A percentile compares a stretch with the other conserved stretches of the same genome.
Evolutionary conservation across 129 eudicot species (phyloP).

Genomic region (Lactuca sativa): DNA sequence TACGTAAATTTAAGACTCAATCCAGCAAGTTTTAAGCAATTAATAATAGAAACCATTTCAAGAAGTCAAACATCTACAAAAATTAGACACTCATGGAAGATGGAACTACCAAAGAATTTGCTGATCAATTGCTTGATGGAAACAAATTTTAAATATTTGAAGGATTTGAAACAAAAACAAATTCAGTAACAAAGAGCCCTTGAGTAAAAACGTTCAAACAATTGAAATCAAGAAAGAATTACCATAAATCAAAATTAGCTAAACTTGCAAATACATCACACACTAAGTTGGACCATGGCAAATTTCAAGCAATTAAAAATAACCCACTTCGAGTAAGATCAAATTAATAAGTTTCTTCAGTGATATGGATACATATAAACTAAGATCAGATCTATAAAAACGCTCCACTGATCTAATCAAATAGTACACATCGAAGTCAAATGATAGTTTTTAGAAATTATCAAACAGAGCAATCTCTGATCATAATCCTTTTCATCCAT

Average conservation of each 20-base stretch:
- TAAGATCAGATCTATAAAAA: conserved; percentile 7
- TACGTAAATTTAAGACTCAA: too few species aligned
- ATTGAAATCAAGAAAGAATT: background rate
- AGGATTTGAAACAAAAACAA: background rate
- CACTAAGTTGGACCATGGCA: background rate
- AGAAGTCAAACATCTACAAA: background rate
- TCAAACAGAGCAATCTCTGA: background rate
- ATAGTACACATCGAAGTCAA: background rate
- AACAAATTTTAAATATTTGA: background rate
- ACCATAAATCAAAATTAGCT: background rate
- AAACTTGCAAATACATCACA: background rate
- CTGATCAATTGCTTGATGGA: background rate
- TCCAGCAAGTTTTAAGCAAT: background rate
- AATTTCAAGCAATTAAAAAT: background rate
- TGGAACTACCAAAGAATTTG: background rate
- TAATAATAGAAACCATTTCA: background rate
- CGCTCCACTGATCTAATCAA: background rate
- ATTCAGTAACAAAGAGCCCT: background rate
- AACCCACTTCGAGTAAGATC: conserved; percentile 10
- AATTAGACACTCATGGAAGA: too few species aligned
- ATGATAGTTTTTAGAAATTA: background rate
- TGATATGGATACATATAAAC: too few species aligned
- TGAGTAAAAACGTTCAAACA: background rate
- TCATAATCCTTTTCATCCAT: background rate
- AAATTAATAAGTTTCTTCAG: too few species aligned